Evolutionary conservation across 1,284 basidiomycete genomes (phyloP), one percentile per base, ranked within the genome.

Genomic region (Heterobasidion parviporum): DNA sequence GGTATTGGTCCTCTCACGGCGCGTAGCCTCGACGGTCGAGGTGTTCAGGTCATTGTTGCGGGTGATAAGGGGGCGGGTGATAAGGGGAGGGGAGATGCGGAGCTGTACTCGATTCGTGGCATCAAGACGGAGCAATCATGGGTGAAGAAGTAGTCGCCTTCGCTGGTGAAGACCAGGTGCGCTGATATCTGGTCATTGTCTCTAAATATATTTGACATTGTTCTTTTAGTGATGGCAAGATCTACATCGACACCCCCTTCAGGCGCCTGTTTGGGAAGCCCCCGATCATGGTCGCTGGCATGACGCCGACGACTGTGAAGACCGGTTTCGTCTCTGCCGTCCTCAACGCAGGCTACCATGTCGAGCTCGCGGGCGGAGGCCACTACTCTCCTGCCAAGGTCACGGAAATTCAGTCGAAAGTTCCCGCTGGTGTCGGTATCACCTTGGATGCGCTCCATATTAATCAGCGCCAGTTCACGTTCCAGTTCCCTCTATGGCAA

Each of bases 281-380:
- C 1, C 96, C 96, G 16, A 88, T 99, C 71, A 98, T 98, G 94
- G 94, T 99, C 50, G 94, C 94, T 51, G 97, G 96, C 62, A 99
- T 99, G 97, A 97, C 94, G 0, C 94, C 94, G 1, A 88, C 87
- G 1, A 98, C 94, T 20, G 94, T 98, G 60, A 88, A 94, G 67
- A 88, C 88, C 53, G 92, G 92, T 47, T 94, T 97, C 69, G 94
- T 97, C 62, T 85, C 87, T 58, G 94, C 96, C 7, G 82, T 96
- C 43, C 85, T 98, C 63, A 84, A 91, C 64, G 95, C 96, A 32
- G 96, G 96, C 1, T 98, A 90, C 72, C 94, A 98, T 70, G 82
- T 98, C 65, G 96, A 99, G 72, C 82, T 99, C 56, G 97, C 96
- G 54, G 97, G 97, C 63, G 96, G 97, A 60, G 97, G 94, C 26